A percentile compares a stretch with the other conserved stretches of the same genome.
These are phyloP conservation scores for Isoetes taiwanensis DNA, from an alignment of 75 land plant genomes.

Conservation along the genomic window DNA sequence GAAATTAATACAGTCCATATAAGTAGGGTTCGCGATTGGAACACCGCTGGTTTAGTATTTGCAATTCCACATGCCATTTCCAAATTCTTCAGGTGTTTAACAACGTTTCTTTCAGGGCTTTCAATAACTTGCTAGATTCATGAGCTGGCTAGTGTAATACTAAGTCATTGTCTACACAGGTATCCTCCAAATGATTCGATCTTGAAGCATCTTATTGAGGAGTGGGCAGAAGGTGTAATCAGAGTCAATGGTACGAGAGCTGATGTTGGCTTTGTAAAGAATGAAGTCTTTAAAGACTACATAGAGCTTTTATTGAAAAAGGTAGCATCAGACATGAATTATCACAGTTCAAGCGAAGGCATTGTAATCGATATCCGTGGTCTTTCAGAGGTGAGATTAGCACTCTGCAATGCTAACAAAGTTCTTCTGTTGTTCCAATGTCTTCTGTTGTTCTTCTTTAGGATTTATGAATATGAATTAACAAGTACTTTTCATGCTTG, in stretches of 20 bases:
- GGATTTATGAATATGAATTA: neutral
- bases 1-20: neutral
- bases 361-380: conserved; percentile 46
- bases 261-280: neutral
- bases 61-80: neutral
- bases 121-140: neutral
- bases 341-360: conserved; percentile 7
- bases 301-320: conserved; percentile 44
- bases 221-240: conserved; percentile 81
- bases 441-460: neutral
- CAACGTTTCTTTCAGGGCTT: conserved; percentile 1
- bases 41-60: too few relatives aligned
- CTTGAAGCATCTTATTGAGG: conserved; percentile 51
- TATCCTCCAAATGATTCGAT: conserved; percentile 53
- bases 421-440: neutral
- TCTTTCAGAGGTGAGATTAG: conserved; percentile 39
- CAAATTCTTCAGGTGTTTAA: too few relatives aligned
- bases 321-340: conserved; percentile 42
- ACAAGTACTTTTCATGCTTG: neutral
- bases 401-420: neutral
- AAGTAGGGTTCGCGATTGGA: too few relatives aligned
- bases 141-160: neutral
- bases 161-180: conserved; percentile 17
- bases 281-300: conserved; percentile 9
- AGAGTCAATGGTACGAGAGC: conserved; percentile 9